phyloP scores from a whole-genome alignment of 179 eudicot genomes.

The Amaranthus tricolor region DNA sequence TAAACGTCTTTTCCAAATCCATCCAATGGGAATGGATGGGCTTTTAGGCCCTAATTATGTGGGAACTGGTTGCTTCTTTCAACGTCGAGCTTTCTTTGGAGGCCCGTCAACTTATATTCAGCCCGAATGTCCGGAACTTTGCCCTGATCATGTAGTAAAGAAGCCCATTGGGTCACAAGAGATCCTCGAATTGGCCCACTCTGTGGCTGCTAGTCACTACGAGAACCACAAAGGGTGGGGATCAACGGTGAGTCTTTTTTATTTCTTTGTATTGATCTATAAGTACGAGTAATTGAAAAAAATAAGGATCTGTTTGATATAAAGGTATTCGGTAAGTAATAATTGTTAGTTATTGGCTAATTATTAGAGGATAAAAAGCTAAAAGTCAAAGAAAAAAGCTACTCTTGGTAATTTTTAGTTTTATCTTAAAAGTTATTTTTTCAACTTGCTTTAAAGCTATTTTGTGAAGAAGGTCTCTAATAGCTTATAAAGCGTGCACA shows the following conservation, averaged over 20 bases:
- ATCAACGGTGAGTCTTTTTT: slow-evolving; percentile 40
- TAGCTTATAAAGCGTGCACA: too few species aligned
- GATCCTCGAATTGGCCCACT: slow-evolving; percentile 39
- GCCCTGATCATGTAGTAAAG: slow-evolving; percentile 31
- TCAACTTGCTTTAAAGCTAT: too few species aligned
- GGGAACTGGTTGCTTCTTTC: slow-evolving; percentile 72
- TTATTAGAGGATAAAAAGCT: too few species aligned
- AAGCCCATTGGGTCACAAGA: slow-evolving; percentile 35
- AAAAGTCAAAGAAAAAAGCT: too few species aligned
- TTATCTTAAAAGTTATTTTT: too few species aligned
- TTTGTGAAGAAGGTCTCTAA: too few species aligned
- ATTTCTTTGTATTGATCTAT: too few species aligned
- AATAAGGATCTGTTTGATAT: too few species aligned
- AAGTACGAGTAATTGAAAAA: too few species aligned
- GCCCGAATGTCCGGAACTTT: slow-evolving; percentile 39
- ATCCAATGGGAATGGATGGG: slow-evolving; percentile 69
- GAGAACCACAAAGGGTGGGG: slow-evolving; percentile 63
- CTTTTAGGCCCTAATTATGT: slow-evolving; percentile 59
- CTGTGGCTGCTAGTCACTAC: slow-evolving; percentile 45
- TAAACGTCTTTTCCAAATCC: slow-evolving; percentile 43
- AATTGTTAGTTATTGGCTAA: too few species aligned
- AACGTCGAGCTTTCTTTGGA: slow-evolving; percentile 60
- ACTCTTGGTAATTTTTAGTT: too few species aligned
- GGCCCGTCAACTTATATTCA: slow-evolving; percentile 37
- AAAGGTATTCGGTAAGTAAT: too few species aligned